phyloP scores from a whole-genome alignment of 768 basidiomycete genomes.

The Favolaschia claudopus region DNA sequence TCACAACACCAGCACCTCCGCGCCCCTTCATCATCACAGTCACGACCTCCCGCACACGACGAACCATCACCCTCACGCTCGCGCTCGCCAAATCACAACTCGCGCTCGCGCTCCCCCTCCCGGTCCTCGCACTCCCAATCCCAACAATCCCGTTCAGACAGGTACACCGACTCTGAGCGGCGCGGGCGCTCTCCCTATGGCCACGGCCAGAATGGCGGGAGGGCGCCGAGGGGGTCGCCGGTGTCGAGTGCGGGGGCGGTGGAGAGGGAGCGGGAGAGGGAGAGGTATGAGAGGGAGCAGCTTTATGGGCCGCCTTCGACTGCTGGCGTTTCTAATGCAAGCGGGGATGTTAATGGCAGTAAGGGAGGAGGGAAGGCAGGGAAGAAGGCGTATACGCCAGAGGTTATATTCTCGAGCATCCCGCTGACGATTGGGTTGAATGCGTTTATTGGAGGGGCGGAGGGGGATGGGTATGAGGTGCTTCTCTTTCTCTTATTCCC shows the following conservation, averaged over 20 bases:
- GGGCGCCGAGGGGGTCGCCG: background rate
- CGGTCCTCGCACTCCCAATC: background rate
- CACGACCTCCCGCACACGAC: too few relatives aligned
- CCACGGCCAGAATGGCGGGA: background rate
- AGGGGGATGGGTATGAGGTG: slow-evolving; percentile 13
- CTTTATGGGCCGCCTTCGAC: slow-evolving; percentile 11
- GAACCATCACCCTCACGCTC: too few relatives aligned
- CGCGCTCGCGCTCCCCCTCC: background rate
- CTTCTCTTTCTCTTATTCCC: too few relatives aligned
- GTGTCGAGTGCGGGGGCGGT: background rate
- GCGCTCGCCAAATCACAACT: too few relatives aligned
- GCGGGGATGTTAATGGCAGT: too few relatives aligned
- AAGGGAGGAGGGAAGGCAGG: too few relatives aligned
- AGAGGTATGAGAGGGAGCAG: slow-evolving; percentile 11
- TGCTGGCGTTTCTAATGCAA: too few relatives aligned
- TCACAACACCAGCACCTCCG: background rate
- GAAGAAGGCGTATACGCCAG: slow-evolving; percentile 2
- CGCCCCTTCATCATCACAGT: too few relatives aligned
- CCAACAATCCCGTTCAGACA: too few relatives aligned
- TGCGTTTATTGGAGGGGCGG: slow-evolving; percentile 16
- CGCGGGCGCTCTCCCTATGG: background rate
- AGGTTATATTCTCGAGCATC: slow-evolving; percentile 20
- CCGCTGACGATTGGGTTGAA: slow-evolving; percentile 25
- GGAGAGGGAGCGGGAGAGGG: slow-evolving; percentile 6
- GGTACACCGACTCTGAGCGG: too few relatives aligned